Conservation (phyloP, 2,329 filamentous ascomycete genomes). For the Thermoascus crustaceus region DNA sequence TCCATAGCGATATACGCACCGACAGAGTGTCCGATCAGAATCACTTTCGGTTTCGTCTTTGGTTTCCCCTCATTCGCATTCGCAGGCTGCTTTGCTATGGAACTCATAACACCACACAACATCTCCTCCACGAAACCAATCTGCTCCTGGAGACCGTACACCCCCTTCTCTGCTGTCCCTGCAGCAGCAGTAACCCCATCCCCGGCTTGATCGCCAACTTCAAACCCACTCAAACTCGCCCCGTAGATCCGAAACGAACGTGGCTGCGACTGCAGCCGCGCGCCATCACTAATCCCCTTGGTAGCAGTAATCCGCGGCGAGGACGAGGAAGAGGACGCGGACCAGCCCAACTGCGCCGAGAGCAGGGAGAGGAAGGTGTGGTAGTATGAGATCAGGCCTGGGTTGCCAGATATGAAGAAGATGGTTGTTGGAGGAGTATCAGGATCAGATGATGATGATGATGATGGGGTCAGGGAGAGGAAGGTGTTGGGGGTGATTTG, state of each 20-base stretch:
- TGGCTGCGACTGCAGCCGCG: not conserved
- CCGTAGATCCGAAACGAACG: conserved; percentile 23
- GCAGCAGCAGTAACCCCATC: too few species aligned
- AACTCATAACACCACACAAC: conserved; percentile 31
- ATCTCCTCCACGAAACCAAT: conserved; percentile 41
- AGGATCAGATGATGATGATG: not conserved
- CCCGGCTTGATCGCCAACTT: conserved; percentile 13
- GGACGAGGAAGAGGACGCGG: conserved; percentile 5
- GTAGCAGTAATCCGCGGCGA: not conserved
- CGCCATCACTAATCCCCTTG: too few species aligned
- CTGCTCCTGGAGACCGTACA: conserved; percentile 41
- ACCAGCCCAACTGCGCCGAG: conserved; percentile 14
- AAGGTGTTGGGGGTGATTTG: conserved; percentile 26
- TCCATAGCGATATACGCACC: conserved; percentile 66
- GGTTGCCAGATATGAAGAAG: conserved; percentile 45
- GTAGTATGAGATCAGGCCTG: conserved; percentile 44
- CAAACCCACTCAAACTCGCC: conserved; percentile 29
- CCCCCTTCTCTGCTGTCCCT: too few species aligned
- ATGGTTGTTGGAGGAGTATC: conserved; percentile 20
- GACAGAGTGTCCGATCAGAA: conserved; percentile 67
- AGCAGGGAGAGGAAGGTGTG: conserved; percentile 35
- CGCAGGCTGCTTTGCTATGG: not conserved
- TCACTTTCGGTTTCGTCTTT: conserved; percentile 35
- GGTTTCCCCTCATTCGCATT: conserved; percentile 1
- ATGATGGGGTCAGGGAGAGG: conserved; percentile 14